phyloP scores from a whole-genome alignment of 352 stramenopile genomes.

The Achlya hypogyna region DNA sequence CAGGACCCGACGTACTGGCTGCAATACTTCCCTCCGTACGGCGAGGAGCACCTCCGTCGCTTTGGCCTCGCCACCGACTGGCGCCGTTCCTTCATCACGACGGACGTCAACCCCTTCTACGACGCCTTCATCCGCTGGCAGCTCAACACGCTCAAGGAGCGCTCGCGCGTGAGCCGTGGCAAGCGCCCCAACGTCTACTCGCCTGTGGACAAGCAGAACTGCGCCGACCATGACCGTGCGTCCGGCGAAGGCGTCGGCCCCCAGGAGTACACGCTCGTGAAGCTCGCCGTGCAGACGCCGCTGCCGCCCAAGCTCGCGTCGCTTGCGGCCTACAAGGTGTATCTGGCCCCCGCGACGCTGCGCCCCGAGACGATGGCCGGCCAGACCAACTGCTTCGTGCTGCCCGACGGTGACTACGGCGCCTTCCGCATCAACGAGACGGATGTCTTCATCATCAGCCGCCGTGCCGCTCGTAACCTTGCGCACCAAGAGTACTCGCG shows the following conservation, averaged over 20 bases:
- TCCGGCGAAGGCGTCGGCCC: slow-evolving; percentile 97
- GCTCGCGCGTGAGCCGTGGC: slow-evolving; percentile 82
- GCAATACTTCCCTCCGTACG: slow-evolving; percentile 97
- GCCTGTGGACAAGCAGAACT: slow-evolving; percentile 97
- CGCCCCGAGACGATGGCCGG: slow-evolving; percentile 99
- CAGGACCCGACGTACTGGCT: slow-evolving; percentile 97
- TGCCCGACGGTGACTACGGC: slow-evolving; percentile 98
- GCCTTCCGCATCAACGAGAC: slow-evolving; percentile 93
- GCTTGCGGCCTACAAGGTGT: slow-evolving; percentile 88
- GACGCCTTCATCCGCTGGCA: slow-evolving; percentile 99
- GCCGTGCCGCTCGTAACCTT: slow-evolving; percentile 89
- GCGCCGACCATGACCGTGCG: slow-evolving; percentile 97
- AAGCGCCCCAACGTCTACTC: slow-evolving; percentile 99
- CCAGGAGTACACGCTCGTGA: slow-evolving; percentile 99
- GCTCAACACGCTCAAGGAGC: slow-evolving; percentile 94
- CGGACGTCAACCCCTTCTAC: slow-evolving; percentile 98
- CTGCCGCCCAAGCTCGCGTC: slow-evolving; percentile 65
- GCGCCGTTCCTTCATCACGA: slow-evolving; percentile 99
- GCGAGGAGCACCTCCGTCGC: slow-evolving; percentile 92
- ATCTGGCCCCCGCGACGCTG: slow-evolving; percentile 96
- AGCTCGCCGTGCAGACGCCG: slow-evolving; percentile 88
- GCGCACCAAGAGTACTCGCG: slow-evolving; percentile 92
- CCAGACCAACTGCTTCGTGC: slow-evolving; percentile 99
- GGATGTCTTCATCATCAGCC: slow-evolving; percentile 95
- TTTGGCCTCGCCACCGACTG: slow-evolving; percentile 98